phyloP scores from a whole-genome alignment of 495 filamentous ascomycete genomes.

The Xylaria curta region DNA sequence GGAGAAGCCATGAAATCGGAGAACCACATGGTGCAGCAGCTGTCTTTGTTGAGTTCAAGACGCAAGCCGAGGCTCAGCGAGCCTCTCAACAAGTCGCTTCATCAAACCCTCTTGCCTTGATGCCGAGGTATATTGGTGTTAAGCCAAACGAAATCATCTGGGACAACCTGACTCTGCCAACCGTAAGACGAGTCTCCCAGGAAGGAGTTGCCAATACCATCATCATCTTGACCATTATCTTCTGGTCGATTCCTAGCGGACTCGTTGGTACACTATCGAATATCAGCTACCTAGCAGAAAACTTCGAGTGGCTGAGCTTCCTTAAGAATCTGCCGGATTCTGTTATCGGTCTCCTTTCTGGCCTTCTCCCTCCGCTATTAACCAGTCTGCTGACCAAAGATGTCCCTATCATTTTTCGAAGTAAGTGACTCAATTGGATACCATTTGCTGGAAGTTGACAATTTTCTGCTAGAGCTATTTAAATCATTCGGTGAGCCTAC shows the following conservation, averaged over 20 bases:
- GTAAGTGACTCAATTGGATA: conserved; percentile 47
- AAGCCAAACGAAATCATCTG: conserved; percentile 83
- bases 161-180: conserved; percentile 78
- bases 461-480: conserved; percentile 66
- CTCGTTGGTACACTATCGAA: conserved; percentile 81
- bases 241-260: conserved; percentile 89
- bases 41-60: conserved; percentile 81
- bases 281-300: conserved; percentile 68
- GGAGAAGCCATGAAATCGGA: conserved; percentile 64
- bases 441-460: conserved; percentile 21
- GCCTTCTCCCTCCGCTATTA: conserved; percentile 76
- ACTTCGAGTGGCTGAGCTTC: conserved; percentile 68
- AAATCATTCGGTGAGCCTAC: conserved; percentile 75
- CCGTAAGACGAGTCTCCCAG: conserved; percentile 79
- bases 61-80: conserved; percentile 76
- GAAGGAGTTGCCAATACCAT: conserved; percentile 67
- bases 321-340: conserved; percentile 68
- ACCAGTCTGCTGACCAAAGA: conserved; percentile 81
- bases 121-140: conserved; percentile 81
- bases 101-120: conserved; percentile 81
- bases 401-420: conserved; percentile 76
- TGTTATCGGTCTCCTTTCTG: conserved; percentile 77
- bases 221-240: conserved; percentile 75
- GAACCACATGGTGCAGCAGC: conserved; percentile 60
- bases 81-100: conserved; percentile 84